These are phyloP conservation scores for Nicotiana benthamiana DNA, from an alignment of 257 asterid species.

Conservation along the genomic window DNA sequence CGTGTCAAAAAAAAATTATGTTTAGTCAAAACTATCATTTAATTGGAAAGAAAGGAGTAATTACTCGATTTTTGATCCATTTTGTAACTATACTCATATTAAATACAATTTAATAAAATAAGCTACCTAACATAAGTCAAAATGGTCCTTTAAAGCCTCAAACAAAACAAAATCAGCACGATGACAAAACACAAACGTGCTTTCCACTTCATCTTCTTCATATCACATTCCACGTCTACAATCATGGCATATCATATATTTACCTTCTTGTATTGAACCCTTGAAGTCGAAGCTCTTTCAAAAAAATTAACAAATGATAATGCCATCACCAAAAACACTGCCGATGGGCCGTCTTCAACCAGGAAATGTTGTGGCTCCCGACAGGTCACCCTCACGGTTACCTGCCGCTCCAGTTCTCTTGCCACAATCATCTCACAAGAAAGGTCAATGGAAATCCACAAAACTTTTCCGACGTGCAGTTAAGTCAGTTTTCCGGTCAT, in stretches of 20 bases:
- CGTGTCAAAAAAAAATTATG: background rate
- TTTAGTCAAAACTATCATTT: too few species aligned
- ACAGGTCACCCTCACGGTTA: constrained; percentile 26
- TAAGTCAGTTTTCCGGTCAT: constrained; percentile 64
- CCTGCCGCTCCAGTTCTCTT: constrained; percentile 25
- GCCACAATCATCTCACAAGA: constrained; percentile 40
- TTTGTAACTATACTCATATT: background rate
- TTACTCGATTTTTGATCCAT: background rate
- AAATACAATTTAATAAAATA: too few species aligned
- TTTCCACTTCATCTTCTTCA: background rate
- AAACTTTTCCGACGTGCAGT: constrained; percentile 51
- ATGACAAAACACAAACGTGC: background rate
- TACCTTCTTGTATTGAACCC: background rate
- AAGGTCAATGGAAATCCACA: constrained; percentile 39
- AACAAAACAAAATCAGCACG: background rate
- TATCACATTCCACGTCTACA: background rate
- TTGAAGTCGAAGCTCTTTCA: background rate
- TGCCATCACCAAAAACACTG: constrained; percentile 44
- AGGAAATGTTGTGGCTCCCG: constrained; percentile 41
- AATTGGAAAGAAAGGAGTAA: background rate
- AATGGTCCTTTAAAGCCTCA: background rate
- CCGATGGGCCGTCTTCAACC: constrained; percentile 5
- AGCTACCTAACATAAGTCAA: background rate
- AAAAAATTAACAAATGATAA: constrained; percentile 7
- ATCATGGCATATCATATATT: background rate